Evolutionary conservation across 495 filamentous ascomycete species (phyloP), one percentile per base, ranked within the genome.

Genomic region (Filosporella fistucella): DNA sequence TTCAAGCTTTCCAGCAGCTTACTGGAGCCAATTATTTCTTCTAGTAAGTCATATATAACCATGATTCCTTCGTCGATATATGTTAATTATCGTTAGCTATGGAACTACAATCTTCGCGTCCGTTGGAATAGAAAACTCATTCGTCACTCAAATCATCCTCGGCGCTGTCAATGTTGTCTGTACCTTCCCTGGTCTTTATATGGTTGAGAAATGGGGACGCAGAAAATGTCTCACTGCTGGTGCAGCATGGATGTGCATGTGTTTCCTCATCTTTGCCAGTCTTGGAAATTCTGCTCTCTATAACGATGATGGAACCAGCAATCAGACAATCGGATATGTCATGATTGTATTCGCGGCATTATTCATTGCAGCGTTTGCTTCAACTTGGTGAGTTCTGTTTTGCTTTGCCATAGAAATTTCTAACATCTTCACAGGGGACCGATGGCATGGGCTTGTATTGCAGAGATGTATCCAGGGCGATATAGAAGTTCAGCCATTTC

Each of bases 341-440:
- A 56, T 88, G 66, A 85, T 89, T 48, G 79, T 88, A 43, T 88
- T 88, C 68, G 82, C 86, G n/a, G 87, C 82, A 61, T 72, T 89
- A 53, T 87, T 85, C 42, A 75, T 77, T 49, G 70, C 60, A 20
- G 69, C 70, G 16, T 77, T 75, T 43, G 72, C 72, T 18, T 82
- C 75, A 48, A 89, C 84, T 29, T 91, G 88, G 88, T n/a, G n/a
- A n/a, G n/a, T n/a, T n/a, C n/a, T n/a, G n/a, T n/a, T n/a, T n/a
- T n/a, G n/a, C n/a, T n/a, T n/a, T n/a, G n/a, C n/a, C n/a, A n/a
- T n/a, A n/a, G n/a, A n/a, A n/a, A n/a, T n/a, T n/a, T n/a, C n/a
- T n/a, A n/a, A n/a, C n/a, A n/a, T n/a, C n/a, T n/a, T n/a, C n/a
- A n/a, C n/a, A n/a, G n/a, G n/a, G 88, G 86, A 40, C 89, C 88